A percentile compares a stretch with the other conserved stretches of the same genome.
Conservation (phyloP, 768 basidiomycete species). For the Dioszegia aurantiaca region DNA sequence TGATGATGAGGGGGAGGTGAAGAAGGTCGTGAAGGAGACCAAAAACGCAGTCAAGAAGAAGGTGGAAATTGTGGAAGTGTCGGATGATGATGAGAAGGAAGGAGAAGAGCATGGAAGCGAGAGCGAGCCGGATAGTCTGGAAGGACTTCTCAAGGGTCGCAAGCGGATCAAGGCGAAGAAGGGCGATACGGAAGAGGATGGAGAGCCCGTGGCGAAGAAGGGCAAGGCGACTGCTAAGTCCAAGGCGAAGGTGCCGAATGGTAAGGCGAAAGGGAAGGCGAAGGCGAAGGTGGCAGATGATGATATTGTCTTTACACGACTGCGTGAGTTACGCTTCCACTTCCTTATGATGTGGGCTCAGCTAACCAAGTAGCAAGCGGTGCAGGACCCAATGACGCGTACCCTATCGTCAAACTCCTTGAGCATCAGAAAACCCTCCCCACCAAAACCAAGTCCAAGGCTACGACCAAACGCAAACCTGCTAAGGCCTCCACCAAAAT, state of each 20-base stretch:
- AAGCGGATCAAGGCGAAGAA: neutral
- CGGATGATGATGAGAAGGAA: constrained; percentile 5
- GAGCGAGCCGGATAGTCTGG: neutral
- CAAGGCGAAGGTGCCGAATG: neutral
- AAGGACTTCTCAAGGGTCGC: neutral
- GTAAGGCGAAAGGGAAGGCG: constrained; percentile 11
- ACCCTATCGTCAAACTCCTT: constrained; percentile 29
- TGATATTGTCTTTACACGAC: constrained; percentile 14
- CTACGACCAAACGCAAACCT: neutral
- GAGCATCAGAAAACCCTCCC: constrained; percentile 30
- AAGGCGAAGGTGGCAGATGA: constrained; percentile 15
- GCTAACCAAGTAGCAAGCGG: constrained; percentile 18
- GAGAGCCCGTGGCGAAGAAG: neutral
- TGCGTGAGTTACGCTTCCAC: constrained; percentile 19
- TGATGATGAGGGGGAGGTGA: neutral
- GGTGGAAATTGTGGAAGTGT: constrained; percentile 3
- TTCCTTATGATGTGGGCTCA: neutral
- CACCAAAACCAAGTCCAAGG: constrained; percentile 13
- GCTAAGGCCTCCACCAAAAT: neutral
- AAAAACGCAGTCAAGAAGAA: constrained; percentile 9
- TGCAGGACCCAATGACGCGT: constrained; percentile 18
- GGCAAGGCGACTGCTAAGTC: neutral
- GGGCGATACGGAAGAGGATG: neutral
- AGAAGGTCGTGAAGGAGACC: neutral
- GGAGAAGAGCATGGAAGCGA: neutral